These are phyloP conservation scores for Fomitiporia mediterranea DNA, from an alignment of 1,284 basidiomycete species.

Conservation along the genomic window DNA sequence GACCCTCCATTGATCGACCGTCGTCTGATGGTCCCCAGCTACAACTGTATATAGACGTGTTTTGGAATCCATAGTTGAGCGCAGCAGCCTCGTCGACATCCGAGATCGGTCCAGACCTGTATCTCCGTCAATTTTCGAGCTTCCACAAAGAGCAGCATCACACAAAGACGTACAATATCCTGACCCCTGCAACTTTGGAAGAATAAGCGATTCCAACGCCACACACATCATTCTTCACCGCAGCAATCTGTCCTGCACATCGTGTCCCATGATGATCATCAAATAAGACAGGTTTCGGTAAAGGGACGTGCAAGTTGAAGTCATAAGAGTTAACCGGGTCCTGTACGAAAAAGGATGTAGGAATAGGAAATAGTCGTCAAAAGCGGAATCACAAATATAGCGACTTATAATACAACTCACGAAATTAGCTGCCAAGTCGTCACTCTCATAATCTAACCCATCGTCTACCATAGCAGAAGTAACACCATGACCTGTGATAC, in stretches of 20 bases:
- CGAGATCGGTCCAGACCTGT: slow-evolving; percentile 82
- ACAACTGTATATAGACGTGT: slow-evolving; percentile 93
- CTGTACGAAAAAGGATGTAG: slow-evolving; percentile 38
- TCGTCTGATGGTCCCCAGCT: slow-evolving; percentile 99
- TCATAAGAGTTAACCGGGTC: slow-evolving; percentile 91
- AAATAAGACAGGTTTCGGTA: slow-evolving; percentile 83
- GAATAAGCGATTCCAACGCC: slow-evolving; percentile 94
- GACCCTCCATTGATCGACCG: slow-evolving; percentile 93
- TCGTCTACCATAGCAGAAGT: slow-evolving; percentile 94
- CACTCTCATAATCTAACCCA: slow-evolving; percentile 87
- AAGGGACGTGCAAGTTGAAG: slow-evolving; percentile 89
- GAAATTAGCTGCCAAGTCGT: slow-evolving; percentile 88
- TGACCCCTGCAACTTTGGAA: slow-evolving; percentile 88
- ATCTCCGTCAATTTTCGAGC: background rate
- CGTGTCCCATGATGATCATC: slow-evolving; percentile 98
- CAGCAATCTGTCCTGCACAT: slow-evolving; percentile 98
- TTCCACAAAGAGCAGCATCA: no score
- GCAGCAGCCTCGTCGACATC: slow-evolving; percentile 98
- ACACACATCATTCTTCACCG: slow-evolving; percentile 92
- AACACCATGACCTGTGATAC: slow-evolving; percentile 82
- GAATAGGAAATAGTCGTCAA: background rate
- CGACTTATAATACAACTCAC: slow-evolving; percentile 38
- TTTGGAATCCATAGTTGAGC: slow-evolving; percentile 91
- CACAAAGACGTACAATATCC: slow-evolving; percentile 71
- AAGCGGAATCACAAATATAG: background rate